Evolutionary conservation across 2,329 filamentous ascomycete genomes (phyloP), one percentile per base, ranked within the genome.

Genomic region (Colletotrichum lupini): DNA sequence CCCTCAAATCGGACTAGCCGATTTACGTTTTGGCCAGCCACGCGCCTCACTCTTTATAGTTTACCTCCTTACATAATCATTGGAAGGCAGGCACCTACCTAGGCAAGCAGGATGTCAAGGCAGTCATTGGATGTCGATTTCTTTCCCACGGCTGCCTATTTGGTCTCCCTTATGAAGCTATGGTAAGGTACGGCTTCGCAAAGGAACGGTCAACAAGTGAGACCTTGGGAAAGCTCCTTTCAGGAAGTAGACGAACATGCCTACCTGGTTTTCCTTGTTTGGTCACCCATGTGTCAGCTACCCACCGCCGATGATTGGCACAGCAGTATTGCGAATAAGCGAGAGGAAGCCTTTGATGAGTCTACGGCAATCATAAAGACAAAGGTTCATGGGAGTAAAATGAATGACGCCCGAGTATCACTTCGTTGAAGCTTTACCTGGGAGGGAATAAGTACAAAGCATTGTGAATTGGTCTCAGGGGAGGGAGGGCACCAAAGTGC

Each of bases 1-100:
- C 24, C 22, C 69, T 64, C 28, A 16, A 58, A 66, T 60, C 37
- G 61, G 71, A 55, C 55, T 73, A 72, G 71, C 57, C 26, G 24
- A 2, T 30, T n/a, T 35, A 16, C 42, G 35, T 46, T 55, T 24
- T 52, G 7, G 52, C 62, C 42, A 72, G 58, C 55, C 28, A 55
- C 22, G 46, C 32, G 22, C 53, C 28, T 42, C 32, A 59, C 2
- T 16, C 9, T 19, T 8, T 49, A 4, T 11, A 9, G 19, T n/a
- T n/a, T 19, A 9, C n/a, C 16, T 49, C 14, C 5, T 42, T 42
- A 42, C 37, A 42, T 42, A 42, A 42, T 42, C 37, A 16, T 19
- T 42, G 5, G 2, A 42, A 19, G 37, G 37, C 14, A 42, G 37
- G 37, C 37, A 42, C 37, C 14, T 14, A 42, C 37, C 14, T 14